phyloP scores from a whole-genome alignment of 495 filamentous ascomycete species.

The Haplographium delicatum region DNA sequence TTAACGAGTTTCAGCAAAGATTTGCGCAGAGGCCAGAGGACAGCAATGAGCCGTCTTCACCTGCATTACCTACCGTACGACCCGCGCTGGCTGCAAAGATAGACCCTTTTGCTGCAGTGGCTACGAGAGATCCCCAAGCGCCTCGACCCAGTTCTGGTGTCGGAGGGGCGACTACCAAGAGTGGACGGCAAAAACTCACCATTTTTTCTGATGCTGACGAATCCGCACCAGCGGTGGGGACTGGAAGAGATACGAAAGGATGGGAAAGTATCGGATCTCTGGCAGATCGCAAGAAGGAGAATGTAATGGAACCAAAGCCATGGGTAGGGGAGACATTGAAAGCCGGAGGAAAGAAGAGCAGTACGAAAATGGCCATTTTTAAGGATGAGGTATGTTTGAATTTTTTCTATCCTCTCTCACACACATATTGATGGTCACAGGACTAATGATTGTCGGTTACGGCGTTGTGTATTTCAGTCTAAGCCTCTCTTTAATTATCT shows the following conservation, averaged over 20 bases:
- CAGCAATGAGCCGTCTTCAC: conserved; percentile 67
- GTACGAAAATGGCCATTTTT: conserved; percentile 85
- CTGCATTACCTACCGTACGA: conserved; percentile 75
- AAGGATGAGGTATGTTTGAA: conserved; percentile 82
- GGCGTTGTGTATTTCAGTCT: conserved; percentile 55
- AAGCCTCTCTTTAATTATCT: conserved; percentile 36
- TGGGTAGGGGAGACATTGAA: conserved; percentile 92
- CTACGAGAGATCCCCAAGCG: conserved; percentile 62
- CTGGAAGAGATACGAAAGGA: conserved; percentile 52
- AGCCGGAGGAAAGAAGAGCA: conserved; percentile 69
- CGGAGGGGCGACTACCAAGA: conserved; percentile 41
- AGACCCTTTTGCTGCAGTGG: conserved; percentile 63
- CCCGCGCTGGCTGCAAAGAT: conserved; percentile 83
- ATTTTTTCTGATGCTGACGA: conserved; percentile 81
- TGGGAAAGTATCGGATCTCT: conserved; percentile 91
- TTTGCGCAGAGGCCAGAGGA: conserved; percentile 55
- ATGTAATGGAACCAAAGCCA: conserved; percentile 76
- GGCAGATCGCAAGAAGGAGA: conserved; percentile 89
- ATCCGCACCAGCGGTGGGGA: conserved; percentile 41
- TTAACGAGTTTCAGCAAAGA: conserved; percentile 79
- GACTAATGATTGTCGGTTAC: conserved; percentile 77
- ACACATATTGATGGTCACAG: conserved; percentile 85
- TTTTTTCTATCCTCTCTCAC: conserved; percentile 38
- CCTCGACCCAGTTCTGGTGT: conserved; percentile 40
- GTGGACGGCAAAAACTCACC: conserved; percentile 73